phyloP scores from a whole-genome alignment of 1,139 yeast species.

The Wickerhamiella pararugosa region DNA sequence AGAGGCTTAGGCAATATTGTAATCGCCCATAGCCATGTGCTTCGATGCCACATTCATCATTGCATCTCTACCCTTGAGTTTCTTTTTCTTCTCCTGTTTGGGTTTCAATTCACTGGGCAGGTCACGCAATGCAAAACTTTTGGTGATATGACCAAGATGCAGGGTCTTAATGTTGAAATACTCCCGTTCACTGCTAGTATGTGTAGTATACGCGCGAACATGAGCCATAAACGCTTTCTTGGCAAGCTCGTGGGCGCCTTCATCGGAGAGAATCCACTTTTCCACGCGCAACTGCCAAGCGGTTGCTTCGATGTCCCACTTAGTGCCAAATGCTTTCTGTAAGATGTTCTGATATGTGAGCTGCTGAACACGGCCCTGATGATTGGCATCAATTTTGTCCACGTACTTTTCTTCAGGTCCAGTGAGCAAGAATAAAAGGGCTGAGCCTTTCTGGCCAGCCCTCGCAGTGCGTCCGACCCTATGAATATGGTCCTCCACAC shows the following conservation, averaged over 20 bases:
- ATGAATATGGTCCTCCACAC: constrained; percentile 85
- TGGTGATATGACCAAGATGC: constrained; percentile 92
- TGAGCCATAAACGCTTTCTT: constrained; percentile 75
- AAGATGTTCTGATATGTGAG: constrained; percentile 39
- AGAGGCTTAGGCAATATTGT: constrained; percentile 36
- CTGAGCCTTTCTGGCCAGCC: constrained; percentile 65
- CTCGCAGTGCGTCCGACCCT: constrained; percentile 95
- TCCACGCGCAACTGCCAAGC: constrained; percentile 90
- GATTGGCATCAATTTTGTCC: constrained; percentile 40
- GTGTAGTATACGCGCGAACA: constrained; percentile 93
- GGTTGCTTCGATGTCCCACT: constrained; percentile 92
- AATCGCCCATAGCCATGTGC: constrained; percentile 59
- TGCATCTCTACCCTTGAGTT: constrained; percentile 31
- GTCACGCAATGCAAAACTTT: constrained; percentile 74
- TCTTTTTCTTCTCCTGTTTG: constrained; percentile 7
- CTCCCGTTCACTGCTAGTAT: constrained; percentile 60
- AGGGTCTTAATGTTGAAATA: constrained; percentile 65
- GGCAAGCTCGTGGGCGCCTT: constrained; percentile 44
- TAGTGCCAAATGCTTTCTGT: constrained; percentile 45
- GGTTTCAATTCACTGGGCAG: constrained; percentile 24
- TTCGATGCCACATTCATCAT: constrained; percentile 66
- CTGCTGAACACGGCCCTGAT: constrained; percentile 45
- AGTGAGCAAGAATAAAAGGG: constrained; percentile 67
- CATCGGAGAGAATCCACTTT: constrained; percentile 68
- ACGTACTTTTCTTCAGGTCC: constrained; percentile 78